Conservation (phyloP, 106 monocot genomes). For the Platanthera guangdongensis region DNA sequence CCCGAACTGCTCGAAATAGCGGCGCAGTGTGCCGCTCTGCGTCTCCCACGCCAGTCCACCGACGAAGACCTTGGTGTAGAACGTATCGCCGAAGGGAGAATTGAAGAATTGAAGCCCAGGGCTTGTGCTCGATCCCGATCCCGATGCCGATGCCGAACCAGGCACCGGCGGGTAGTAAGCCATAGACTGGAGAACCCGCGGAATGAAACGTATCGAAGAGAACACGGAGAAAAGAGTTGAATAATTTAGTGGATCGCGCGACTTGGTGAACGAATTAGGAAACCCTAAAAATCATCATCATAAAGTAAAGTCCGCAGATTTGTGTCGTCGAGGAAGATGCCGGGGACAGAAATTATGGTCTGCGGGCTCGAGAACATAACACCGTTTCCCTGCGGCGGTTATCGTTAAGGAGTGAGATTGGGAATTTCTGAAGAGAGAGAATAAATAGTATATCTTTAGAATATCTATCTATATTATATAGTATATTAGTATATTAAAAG, state of each 20-base stretch:
- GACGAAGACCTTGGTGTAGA: slow-evolving; percentile 74
- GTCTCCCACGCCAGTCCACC: slow-evolving; percentile 89
- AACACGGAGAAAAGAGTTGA: neutral
- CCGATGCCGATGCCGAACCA: slow-evolving; percentile 42
- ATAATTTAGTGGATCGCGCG: neutral
- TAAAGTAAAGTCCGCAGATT: too few species aligned
- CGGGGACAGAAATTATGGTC: too few species aligned
- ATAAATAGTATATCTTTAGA: too few species aligned
- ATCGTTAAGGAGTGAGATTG: too few species aligned
- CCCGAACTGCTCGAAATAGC: slow-evolving; percentile 63
- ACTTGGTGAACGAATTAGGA: too few species aligned
- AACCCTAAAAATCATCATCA: too few species aligned
- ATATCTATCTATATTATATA: too few species aligned
- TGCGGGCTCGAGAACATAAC: too few species aligned
- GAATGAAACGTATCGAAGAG: neutral
- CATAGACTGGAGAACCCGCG: slow-evolving; percentile 14
- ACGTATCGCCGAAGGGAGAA: slow-evolving; percentile 73
- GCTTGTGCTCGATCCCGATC: slow-evolving; percentile 26
- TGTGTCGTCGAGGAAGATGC: too few species aligned
- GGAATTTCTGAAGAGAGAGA: too few species aligned
- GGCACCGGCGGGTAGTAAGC: slow-evolving; percentile 33
- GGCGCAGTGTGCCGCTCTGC: slow-evolving; percentile 50
- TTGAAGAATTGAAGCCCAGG: slow-evolving; percentile 40
- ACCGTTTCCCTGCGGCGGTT: too few species aligned
- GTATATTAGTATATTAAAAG: too few species aligned